Base-by-base conservation (phyloP, 495 filamentous ascomycete species). In the Penicillium roqueforti region DNA sequence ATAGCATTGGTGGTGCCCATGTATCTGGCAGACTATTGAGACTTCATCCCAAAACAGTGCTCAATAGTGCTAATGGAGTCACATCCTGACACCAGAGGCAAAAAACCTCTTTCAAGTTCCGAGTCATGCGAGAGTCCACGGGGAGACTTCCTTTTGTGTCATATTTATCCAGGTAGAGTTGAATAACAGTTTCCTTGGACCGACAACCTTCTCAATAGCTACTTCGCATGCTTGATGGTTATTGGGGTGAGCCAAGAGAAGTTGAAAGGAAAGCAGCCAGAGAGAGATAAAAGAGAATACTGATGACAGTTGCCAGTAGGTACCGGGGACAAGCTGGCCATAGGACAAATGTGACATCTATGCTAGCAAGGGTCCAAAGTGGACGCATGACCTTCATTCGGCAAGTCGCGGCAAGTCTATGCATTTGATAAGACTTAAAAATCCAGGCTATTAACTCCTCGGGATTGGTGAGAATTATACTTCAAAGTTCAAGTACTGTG, bases 21-120 rank as follows among this genome's bases (percentile, higher is more conserved):
- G 9, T 29, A 7, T 3, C 16, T 44, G 40, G 25, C 31, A n/a
- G 29, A 18, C 31, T 44, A 52, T 52, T 52, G 50, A 52, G 28
- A 25, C 20, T 36, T 9, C 28, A 18, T 31, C 40, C 39, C 0
- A 13, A 37, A 42, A 18, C 9, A 31, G 20, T 16, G 3, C 10
- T 32, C 28, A 52, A 52, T 52, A 52, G 31, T 3, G 13, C 14
- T 22, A 6, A 9, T 19, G 22, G 8, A 4, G 8, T 3, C 28
- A 18, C 0, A 8, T 31, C 10, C 9, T 7, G 31, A 19, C 16
- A 18, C 25, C 1, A 19, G 42, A 18, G 25, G 25, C 11, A 14
- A 14, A 44, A 19, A 1, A 23, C 1, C 14, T 45, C 26, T 29
- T 45, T 45, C 25, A 29, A 6, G 4, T 11, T 1, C 10, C 3